Percentiles rank a stretch among this genome's conserved stretches.
Evolutionary conservation across 768 basidiomycete genomes (phyloP).

Genomic region (Suillus alpinus): DNA sequence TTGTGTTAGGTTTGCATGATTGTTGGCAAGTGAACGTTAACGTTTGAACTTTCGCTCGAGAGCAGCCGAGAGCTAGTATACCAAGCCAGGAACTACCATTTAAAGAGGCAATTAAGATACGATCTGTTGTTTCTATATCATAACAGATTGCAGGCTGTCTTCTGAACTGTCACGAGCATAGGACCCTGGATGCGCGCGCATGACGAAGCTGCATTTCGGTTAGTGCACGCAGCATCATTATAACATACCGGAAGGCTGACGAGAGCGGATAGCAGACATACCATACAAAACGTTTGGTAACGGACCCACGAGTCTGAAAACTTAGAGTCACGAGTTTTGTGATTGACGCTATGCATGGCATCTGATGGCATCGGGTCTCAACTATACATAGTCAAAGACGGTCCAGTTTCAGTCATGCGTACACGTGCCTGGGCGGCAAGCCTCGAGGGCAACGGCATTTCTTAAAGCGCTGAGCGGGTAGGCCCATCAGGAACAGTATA

Average conservation of each 20-base stretch:
- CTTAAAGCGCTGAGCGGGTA: neutral
- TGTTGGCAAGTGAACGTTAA: neutral
- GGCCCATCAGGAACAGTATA: neutral
- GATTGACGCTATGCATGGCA: too few relatives aligned
- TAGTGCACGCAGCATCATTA: neutral
- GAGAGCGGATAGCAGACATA: neutral
- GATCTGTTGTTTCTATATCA: neutral
- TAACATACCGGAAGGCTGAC: neutral
- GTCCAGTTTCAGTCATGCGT: neutral
- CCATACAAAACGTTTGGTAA: neutral
- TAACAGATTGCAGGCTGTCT: neutral
- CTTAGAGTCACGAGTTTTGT: neutral
- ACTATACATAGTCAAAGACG: too few relatives aligned
- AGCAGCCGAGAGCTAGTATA: too few relatives aligned
- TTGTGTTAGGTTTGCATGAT: neutral
- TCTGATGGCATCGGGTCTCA: neutral
- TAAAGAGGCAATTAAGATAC: neutral
- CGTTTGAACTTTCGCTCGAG: neutral
- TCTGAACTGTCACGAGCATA: neutral
- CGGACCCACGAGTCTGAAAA: neutral
- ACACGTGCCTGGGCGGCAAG: neutral
- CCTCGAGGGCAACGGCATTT: neutral
- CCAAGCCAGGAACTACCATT: neutral
- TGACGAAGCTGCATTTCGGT: neutral
- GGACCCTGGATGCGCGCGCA: neutral